These are phyloP conservation scores for Tricholoma sp. DNA, from an alignment of 768 basidiomycete genomes.

Conservation along the genomic window DNA sequence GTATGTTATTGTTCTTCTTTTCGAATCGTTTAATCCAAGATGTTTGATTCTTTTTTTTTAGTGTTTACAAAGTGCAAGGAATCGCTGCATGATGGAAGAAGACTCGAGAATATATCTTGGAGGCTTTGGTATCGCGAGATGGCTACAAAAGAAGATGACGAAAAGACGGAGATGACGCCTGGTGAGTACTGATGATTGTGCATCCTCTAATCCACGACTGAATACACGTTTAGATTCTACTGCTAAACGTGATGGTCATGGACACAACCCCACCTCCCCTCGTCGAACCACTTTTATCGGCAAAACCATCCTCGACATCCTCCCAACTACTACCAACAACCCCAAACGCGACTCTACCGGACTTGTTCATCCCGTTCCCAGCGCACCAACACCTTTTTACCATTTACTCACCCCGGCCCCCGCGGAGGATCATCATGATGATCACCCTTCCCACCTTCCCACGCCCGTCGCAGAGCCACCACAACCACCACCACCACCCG, in stretches of 20 bases:
- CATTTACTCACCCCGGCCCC: conserved; percentile 10
- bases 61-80: conserved; percentile 85
- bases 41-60: conserved; percentile 22
- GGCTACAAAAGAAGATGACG: conserved; percentile 13
- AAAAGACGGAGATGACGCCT: too few relatives aligned
- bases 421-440: conserved; percentile 3
- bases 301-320: conserved; percentile 51
- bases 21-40: too few relatives aligned
- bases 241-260: too few relatives aligned
- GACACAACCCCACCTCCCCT: too few relatives aligned
- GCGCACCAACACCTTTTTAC: conserved; percentile 2
- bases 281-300: conserved; percentile 13
- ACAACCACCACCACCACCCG: not conserved
- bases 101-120: conserved; percentile 88
- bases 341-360: conserved; percentile 10
- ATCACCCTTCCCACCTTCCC: conserved; percentile 6
- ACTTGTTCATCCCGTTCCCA: not conserved
- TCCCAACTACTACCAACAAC: conserved; percentile 36
- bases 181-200: too few relatives aligned
- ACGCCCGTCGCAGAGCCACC: conserved; percentile 1
- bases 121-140: conserved; percentile 74
- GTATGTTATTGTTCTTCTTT: conserved; percentile 37
- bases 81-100: conserved; percentile 69
- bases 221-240: too few relatives aligned
- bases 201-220: not conserved